Base-by-base conservation (phyloP, 192 early-diverging fungal genomes). In the Podochytrium sp. region DNA sequence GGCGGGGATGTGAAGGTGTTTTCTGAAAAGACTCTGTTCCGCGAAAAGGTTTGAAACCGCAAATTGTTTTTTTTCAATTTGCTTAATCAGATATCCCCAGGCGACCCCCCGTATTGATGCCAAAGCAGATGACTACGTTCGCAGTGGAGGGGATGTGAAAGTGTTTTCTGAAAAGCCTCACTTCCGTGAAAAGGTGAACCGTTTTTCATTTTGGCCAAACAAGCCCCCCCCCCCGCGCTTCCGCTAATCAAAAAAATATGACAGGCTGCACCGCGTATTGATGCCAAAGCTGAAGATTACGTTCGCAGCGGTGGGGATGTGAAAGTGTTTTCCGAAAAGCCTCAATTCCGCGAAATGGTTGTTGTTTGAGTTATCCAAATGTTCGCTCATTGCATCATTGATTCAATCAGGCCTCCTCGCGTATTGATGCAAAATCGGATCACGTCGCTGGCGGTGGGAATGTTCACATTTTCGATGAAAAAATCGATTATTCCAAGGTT, bases 211-310 rank as follows among this genome's bases (percentile, higher is more conserved):
- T n/a, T n/a, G n/a, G n/a, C n/a, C n/a, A n/a, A n/a, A n/a, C n/a
- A n/a, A n/a, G n/a, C n/a, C n/a, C n/a, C n/a, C n/a, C n/a, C n/a
- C n/a, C n/a, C n/a, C n/a, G n/a, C n/a, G n/a, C n/a, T n/a, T n/a
- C n/a, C n/a, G n/a, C n/a, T n/a, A 53, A 55, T 69, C 66, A 69
- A 69, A 50, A 62, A 63, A 50, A 63, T n/a, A n/a, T n/a, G n/a
- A n/a, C n/a, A 65, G 43, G 72, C 71, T 30, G 58, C 71, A 43
- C 71, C 71, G 1, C 18, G 71, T 16, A 42, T 73, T 30, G 42
- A 47, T 0, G 57, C 71, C 1, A 62, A 50, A 27, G 20, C 38
- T 39, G 55, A 57, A 23, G 55, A 35, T 23, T 39, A 59, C 33
- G 32, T 27, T 12, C 32, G 16, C 10, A 16, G 16, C 10, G 55